Evolutionary conservation across 179 eudicot species (phyloP), one percentile per base, ranked within the genome.

Genomic region (Spergularia azorica): DNA sequence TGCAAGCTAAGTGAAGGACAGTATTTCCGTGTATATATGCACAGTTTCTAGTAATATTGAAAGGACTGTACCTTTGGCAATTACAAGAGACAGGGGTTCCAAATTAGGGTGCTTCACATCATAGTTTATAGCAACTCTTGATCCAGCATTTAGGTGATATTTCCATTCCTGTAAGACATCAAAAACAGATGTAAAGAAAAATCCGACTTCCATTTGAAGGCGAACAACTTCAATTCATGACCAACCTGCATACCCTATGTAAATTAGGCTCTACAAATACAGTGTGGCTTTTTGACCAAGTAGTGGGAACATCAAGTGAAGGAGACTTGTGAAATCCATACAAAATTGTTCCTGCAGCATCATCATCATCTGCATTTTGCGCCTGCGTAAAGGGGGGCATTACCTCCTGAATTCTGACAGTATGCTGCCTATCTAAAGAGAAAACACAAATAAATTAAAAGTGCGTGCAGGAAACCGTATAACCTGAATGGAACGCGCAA

Each of bases 401-500:
- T 50, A 55, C n/a, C 13, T 52, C 11, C 1, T 15, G 20, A 20
- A 6, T 43, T 43, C 48, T 43, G 48, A 43, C 4, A 43, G 48
- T 43, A 43, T 6, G 8, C 0, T 3, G 48, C 48, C 2, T 6
- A 64, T 32, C 51, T 17, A 63, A 3, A 46, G 11, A 26, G 13
- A 9, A 15, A 17, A 16, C 12, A 72, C 14, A 21, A 63, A 60
- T n/a, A n/a, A n/a, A n/a, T n/a, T 0, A 20, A n/a, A 46, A 71
- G 48, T 71, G 16, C 41, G 59, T 56, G 16, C 16, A 21, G 65
- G 46, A 57, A 71, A 78, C 9, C 15, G 66, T 63, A 21, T 74
- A 73, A 94, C 98, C 97, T 90, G 79, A 67, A 94, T 79, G 75
- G 80, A 73, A 68, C 82, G 83, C 70, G 87, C 98, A 71, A 94